Evolutionary conservation across 371 early-diverging fungal species (phyloP), one percentile per base, ranked within the genome.

Genomic region (Parasitella parasitica): DNA sequence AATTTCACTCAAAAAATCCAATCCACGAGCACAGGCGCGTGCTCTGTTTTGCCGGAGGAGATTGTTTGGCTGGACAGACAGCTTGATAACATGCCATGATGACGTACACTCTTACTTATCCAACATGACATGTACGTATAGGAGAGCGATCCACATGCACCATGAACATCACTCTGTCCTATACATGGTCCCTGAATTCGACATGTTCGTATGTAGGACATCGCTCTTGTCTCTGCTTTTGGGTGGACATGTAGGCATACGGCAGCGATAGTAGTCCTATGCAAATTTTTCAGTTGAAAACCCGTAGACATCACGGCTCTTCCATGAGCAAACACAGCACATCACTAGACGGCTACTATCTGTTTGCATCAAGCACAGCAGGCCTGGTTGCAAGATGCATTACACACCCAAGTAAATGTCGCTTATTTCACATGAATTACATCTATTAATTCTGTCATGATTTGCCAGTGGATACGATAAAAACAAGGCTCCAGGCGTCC

Each of bases 401-500:
- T 32, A 89, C 91, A 0, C 88, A 90, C 64, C 93, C 82, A 30
- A 68, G 82, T 78, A 78, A 57, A 63, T 18, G 7, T 28, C n/a
- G n/a, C n/a, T n/a, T n/a, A n/a, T n/a, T n/a, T n/a, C n/a, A n/a
- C n/a, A n/a, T n/a, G n/a, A n/a, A n/a, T n/a, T n/a, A n/a, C n/a
- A n/a, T n/a, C n/a, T n/a, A n/a, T n/a, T n/a, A n/a, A n/a, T n/a
- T n/a, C n/a, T n/a, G n/a, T n/a, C n/a, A n/a, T n/a, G n/a, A n/a
- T n/a, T n/a, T n/a, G n/a, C n/a, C 28, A 57, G 80, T 93, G 62
- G 92, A 91, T 67, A 90, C 93, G n/a, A 71, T 93, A 67, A 93
- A 93, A 64, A 90, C 87, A 12, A 72, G 89, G 4, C 69, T 91
- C 49, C 91, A 91, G 60, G 81, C 15, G 55, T 73, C 24, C 72